Conservation (phyloP, 2,329 filamentous ascomycete species). For the Nemania sp. region DNA sequence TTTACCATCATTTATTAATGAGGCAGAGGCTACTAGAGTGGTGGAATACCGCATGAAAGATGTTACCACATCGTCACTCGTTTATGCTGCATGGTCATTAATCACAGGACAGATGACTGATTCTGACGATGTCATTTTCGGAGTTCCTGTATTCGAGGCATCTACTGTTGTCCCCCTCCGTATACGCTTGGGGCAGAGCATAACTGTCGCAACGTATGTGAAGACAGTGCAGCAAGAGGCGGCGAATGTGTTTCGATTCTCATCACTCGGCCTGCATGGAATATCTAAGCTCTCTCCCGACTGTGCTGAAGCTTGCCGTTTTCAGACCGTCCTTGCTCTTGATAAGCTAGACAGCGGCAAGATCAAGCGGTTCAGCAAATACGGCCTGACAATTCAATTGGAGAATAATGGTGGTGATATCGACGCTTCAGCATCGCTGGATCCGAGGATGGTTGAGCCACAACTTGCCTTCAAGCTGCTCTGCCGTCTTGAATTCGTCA, state of each 20-base stretch:
- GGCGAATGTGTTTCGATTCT: not conserved
- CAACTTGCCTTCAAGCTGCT: slow-evolving; percentile 14
- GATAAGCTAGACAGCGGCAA: not conserved
- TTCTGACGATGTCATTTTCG: slow-evolving; percentile 11
- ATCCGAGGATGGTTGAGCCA: slow-evolving; percentile 13
- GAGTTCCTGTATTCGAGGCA: not conserved
- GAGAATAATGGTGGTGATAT: slow-evolving; percentile 2
- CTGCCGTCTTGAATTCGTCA: slow-evolving; percentile 8
- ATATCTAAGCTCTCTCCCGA: slow-evolving; percentile 11
- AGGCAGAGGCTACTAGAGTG: not conserved
- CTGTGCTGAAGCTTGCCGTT: slow-evolving; percentile 8
- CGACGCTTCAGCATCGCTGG: slow-evolving; percentile 2
- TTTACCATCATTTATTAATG: slow-evolving; percentile 1
- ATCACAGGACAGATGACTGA: slow-evolving; percentile 8
- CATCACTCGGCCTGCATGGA: not conserved
- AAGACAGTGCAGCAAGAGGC: slow-evolving; percentile 1
- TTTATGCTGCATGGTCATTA: slow-evolving; percentile 11
- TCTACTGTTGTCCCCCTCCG: slow-evolving; percentile 2
- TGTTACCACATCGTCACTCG: not conserved
- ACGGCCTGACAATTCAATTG: slow-evolving; percentile 7
- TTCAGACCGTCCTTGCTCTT: slow-evolving; percentile 8
- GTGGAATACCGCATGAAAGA: slow-evolving; percentile 1
- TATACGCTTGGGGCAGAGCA: not conserved
- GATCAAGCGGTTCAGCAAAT: not conserved
- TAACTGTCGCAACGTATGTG: slow-evolving; percentile 2